Evolutionary conservation across 129 eudicot species (phyloP).

Genomic region (Chrysanthemum lavandulifolium): DNA sequence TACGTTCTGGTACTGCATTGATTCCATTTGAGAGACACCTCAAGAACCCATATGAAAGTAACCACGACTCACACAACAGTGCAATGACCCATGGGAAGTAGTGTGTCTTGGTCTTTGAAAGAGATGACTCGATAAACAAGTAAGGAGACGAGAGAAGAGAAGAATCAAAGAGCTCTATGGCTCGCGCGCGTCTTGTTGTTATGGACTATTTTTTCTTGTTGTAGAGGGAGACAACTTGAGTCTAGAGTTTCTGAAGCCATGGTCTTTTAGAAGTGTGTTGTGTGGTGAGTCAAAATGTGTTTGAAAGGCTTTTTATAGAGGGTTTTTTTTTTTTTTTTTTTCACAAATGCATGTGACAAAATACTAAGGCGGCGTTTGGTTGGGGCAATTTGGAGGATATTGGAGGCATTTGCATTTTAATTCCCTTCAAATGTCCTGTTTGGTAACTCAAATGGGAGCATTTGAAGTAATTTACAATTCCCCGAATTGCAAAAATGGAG

Average conservation of each 20-base stretch:
- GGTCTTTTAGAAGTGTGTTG: neutral
- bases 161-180: constrained; percentile 46
- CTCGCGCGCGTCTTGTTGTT: constrained; percentile 38
- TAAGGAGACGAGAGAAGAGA: constrained; percentile 31
- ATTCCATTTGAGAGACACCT: constrained; percentile 41
- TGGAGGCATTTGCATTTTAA: no score
- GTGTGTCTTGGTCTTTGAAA: constrained; percentile 40
- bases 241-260: constrained; percentile 20
- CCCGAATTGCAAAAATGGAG: no score
- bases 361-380: no score
- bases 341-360: neutral
- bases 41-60: constrained; percentile 44
- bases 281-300: neutral
- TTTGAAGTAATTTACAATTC: no score
- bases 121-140: constrained; percentile 42
- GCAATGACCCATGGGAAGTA: constrained; percentile 44
- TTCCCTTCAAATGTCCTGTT: no score
- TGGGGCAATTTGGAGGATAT: no score
- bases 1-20: constrained; percentile 35
- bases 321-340: no score
- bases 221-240: constrained; percentile 29
- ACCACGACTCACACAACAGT: constrained; percentile 51
- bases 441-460: no score
- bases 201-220: constrained; percentile 30
- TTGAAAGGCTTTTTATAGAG: constrained; percentile 6